phyloP scores from a whole-genome alignment of 2,329 filamentous ascomycete genomes.

The Monilinia laxa region DNA sequence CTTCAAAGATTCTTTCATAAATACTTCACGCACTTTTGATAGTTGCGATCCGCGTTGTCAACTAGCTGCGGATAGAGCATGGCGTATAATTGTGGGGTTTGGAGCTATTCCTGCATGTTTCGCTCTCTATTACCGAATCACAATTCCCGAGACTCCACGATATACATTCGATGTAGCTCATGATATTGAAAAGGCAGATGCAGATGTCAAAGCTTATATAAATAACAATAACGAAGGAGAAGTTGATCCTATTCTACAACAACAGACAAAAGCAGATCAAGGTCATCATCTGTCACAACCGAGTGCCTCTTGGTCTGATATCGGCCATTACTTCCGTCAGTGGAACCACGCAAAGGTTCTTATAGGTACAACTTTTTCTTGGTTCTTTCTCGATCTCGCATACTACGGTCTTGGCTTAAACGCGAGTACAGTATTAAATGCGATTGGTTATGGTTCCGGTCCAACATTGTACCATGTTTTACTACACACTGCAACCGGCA shows the following conservation, averaged over 20 bases:
- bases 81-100: conserved; percentile 78
- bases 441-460: conserved; percentile 69
- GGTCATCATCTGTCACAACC: conserved; percentile 60
- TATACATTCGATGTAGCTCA: conserved; percentile 80
- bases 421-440: conserved; percentile 66
- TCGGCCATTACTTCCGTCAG: conserved; percentile 63
- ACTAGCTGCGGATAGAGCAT: conserved; percentile 73
- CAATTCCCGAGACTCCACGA: conserved; percentile 79
- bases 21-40: conserved; percentile 45
- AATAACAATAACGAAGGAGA: conserved; percentile 50
- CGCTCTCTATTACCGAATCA: conserved; percentile 82
- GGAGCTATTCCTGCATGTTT: conserved; percentile 75
- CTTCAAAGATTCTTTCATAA: conserved; percentile 55
- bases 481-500: conserved; percentile 71
- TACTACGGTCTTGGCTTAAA: conserved; percentile 75
- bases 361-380: conserved; percentile 73
- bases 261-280: conserved; percentile 54
- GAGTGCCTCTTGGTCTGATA: conserved; percentile 68
- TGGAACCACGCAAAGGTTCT: conserved; percentile 71
- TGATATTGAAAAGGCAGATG: conserved; percentile 72
- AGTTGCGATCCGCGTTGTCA: conserved; percentile 63
- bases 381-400: conserved; percentile 75
- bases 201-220: conserved; percentile 65
- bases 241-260: conserved; percentile 50
- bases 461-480: conserved; percentile 65